Evolutionary conservation across 2,329 filamentous ascomycete genomes (phyloP).

Genomic region (Colletotrichum simmondsii): DNA sequence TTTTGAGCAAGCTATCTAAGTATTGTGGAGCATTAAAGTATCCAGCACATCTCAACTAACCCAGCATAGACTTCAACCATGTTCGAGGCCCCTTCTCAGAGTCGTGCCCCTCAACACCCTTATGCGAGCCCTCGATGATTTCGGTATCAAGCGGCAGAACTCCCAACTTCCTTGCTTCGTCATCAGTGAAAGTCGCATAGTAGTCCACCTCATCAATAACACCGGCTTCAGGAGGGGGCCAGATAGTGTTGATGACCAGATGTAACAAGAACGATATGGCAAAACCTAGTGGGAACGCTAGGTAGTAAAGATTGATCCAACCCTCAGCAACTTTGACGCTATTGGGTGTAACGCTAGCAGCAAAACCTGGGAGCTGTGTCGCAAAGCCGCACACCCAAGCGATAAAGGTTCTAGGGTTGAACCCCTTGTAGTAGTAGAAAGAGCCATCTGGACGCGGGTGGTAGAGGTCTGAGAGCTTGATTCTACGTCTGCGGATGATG

Average conservation of each 20-base stretch:
- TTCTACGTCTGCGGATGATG: slow-evolving; percentile 44
- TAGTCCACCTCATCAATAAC: slow-evolving; percentile 16
- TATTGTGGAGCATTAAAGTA: background rate
- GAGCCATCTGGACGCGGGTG: slow-evolving; percentile 47
- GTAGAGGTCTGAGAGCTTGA: slow-evolving; percentile 50
- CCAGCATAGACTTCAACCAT: slow-evolving; percentile 10
- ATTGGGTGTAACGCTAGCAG: slow-evolving; percentile 24
- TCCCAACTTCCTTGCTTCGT: slow-evolving; percentile 24
- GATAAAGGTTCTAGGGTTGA: slow-evolving; percentile 46
- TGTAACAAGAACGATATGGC: slow-evolving; percentile 27
- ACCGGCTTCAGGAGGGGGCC: slow-evolving; percentile 22
- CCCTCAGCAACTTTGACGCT: slow-evolving; percentile 3
- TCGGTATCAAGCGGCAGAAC: background rate
- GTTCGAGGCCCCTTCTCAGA: background rate
- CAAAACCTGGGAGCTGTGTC: slow-evolving; percentile 26
- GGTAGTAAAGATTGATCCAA: slow-evolving; percentile 27
- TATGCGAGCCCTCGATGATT: slow-evolving; percentile 9
- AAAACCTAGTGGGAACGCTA: slow-evolving; percentile 28
- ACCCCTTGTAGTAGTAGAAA: slow-evolving; percentile 53
- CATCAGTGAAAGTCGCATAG: slow-evolving; percentile 29
- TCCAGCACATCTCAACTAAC: background rate
- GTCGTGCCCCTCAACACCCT: background rate
- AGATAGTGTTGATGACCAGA: slow-evolving; percentile 22
- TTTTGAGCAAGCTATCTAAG: no score
- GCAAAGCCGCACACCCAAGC: slow-evolving; percentile 54